Evolutionary conservation across 139 green algal species (phyloP), one percentile per base, ranked within the genome.

Genomic region (Cymbomonas tetramitiformis): DNA sequence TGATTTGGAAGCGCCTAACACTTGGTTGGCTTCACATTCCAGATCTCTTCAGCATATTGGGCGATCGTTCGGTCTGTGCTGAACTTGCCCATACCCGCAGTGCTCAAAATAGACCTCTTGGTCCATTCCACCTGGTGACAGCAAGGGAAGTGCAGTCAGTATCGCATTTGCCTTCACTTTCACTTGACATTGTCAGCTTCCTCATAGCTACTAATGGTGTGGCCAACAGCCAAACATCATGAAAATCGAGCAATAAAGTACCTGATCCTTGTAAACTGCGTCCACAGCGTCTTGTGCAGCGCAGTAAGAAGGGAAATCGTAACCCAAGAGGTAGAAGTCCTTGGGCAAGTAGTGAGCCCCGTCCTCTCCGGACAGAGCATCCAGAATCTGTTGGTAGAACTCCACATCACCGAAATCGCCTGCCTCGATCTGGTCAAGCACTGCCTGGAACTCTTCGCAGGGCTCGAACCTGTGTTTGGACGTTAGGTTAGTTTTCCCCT

Each of bases 341-440:
- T 73, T 70, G 51, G 41, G 50, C 24, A 52, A 21, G 24, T 41
- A 12, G 58, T 95, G 81, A 59, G 70, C 67, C 73, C 87, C 94
- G 73, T 29, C 15, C 12, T 60, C 36, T 4, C 40, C 26, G 1
- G 31, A 8, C n/a, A n/a, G n/a, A n/a, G n/a, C n/a, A n/a, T n/a
- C n/a, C n/a, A n/a, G n/a, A n/a, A n/a, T n/a, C n/a, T n/a, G n/a
- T n/a, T n/a, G n/a, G n/a, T 93, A 82, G 76, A 90, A 95, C 79
- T 94, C 81, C 49, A 75, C 74, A 39, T 90, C 71, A 18, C 90
- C 90, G 73, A 97, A 96, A 26, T 79, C 80, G 55, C 90, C 90
- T 18, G 65, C 61, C 60, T 68, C 70, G 40, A 81, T 73, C 61
- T 64, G 74, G 4, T 72, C 58, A 51, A 78, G 72, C 26, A 65